phyloP scores from a whole-genome alignment of 495 filamentous ascomycete genomes.

The Lasiosphaeriaceae sp. region DNA sequence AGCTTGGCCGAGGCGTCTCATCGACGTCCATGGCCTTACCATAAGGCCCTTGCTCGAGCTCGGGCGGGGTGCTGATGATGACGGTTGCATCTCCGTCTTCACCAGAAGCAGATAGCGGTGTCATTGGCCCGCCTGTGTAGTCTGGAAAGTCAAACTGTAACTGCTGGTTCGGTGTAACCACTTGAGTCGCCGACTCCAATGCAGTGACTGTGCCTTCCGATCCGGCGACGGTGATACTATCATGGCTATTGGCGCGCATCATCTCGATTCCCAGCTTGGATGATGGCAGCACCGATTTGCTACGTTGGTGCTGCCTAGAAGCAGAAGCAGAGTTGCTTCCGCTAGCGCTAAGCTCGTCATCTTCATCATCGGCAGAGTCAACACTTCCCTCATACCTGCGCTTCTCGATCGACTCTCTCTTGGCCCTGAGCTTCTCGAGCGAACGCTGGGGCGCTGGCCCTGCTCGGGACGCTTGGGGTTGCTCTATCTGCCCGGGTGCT shows the following conservation, averaged over 20 bases:
- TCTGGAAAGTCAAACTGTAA: conserved; percentile 17
- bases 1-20: conserved; percentile 28
- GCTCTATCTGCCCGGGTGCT: conserved; percentile 62
- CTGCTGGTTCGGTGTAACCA: conserved; percentile 37
- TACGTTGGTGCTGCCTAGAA: conserved; percentile 32
- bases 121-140: conserved; percentile 8
- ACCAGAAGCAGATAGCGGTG: conserved; percentile 5
- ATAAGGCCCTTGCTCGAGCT: background rate
- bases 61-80: conserved; percentile 25
- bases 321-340: conserved; percentile 46
- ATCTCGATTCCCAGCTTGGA: conserved; percentile 90
- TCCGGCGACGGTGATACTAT: conserved; percentile 60
- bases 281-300: conserved; percentile 43
- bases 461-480: conserved; percentile 36
- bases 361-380: conserved; percentile 88
- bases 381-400: conserved; percentile 66
- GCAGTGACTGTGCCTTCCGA: conserved; percentile 34
- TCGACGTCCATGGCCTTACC: conserved; percentile 14
- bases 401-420: conserved; percentile 71
- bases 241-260: conserved; percentile 91
- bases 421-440: conserved; percentile 72
- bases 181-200: conserved; percentile 36
- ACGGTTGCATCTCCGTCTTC: conserved; percentile 20
- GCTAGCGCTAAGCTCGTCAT: conserved; percentile 63
- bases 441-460: conserved; percentile 58